Evolutionary conservation across 495 filamentous ascomycete genomes (phyloP), one percentile per base, ranked within the genome.

Genomic region (Aspergillus carlsbadensis): DNA sequence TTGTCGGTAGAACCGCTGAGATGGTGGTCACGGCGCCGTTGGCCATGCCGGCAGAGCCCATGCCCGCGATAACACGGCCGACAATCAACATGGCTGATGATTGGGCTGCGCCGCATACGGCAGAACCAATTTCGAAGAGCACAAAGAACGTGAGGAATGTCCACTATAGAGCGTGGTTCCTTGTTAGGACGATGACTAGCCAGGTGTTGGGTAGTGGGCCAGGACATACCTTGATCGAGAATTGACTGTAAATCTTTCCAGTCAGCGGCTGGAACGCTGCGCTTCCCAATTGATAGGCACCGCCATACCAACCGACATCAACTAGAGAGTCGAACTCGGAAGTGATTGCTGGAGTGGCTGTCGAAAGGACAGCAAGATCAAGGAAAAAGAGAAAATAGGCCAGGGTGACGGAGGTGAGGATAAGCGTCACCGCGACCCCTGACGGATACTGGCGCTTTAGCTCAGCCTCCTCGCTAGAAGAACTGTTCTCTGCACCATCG

Each of bases 1-100:
- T 34, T 33, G 77, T 43, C 0, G 81, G 73, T 5, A 74, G 68
- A 11, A 63, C 65, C 1, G 58, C 70, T 6, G 74, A 58, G 15
- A 81, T 53, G n/a, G 83, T 78, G 3, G 72, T 77, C 13, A 81
- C 41, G 17, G 63, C 70, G 14, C 80, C 80, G 57, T 78, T 83
- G 43, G 67, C 52, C n/a, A 84, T 58, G 0, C 81, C 70, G 39
- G 60, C 71, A 15, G 54, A 61, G 59, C 66, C 56, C 37, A 73
- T 59, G 31, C 73, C 73, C 1, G 70, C 71, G 21, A 76, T 47
- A 8, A 72, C 69, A 31, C 71, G 64, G 3, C 71, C 73, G 13
- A 73, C 39, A 24, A 75, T 75, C 17, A 76, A 55, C 52, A 70
- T 67, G 6, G 64, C 61, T 1, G 73, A 76, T 13, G 62, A 70